These are phyloP conservation scores for Pleurotus tuoliensis DNA, from an alignment of 768 basidiomycete species.

Conservation along the genomic window DNA sequence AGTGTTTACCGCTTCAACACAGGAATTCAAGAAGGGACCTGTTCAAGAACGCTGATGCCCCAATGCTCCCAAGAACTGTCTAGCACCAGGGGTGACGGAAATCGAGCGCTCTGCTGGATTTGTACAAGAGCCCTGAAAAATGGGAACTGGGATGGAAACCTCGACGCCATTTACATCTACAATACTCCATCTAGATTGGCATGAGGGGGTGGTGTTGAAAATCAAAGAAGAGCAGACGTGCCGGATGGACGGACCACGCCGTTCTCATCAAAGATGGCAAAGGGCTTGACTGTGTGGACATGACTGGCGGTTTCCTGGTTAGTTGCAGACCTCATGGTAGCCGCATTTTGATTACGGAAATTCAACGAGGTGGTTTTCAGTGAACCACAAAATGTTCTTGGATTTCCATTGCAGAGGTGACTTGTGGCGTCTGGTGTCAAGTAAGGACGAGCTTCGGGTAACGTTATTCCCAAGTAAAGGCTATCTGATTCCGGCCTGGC, in stretches of 20 bases:
- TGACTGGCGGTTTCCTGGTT: background rate
- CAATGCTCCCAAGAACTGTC: background rate
- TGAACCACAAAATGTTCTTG: too few relatives aligned
- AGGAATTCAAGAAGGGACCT: background rate
- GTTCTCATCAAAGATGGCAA: constrained; percentile 3
- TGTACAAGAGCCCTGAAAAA: background rate
- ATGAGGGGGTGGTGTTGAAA: background rate
- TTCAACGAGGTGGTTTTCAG: too few relatives aligned
- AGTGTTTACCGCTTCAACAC: background rate
- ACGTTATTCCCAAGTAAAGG: constrained; percentile 11
- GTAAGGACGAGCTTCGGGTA: constrained; percentile 6
- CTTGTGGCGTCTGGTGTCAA: background rate
- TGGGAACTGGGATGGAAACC: constrained; percentile 3
- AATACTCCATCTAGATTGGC: constrained; percentile 4
- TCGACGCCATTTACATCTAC: background rate
- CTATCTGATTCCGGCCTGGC: constrained; percentile 9
- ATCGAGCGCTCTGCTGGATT: background rate
- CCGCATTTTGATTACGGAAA: background rate
- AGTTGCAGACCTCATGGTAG: background rate
- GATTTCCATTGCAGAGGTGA: background rate
- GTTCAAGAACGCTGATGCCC: too few relatives aligned
- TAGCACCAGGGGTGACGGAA: background rate
- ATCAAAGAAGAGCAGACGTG: background rate
- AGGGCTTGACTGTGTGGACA: background rate
- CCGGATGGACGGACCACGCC: background rate